Base-by-base conservation (phyloP, 495 filamentous ascomycete species). In the Tirmania nivea region DNA sequence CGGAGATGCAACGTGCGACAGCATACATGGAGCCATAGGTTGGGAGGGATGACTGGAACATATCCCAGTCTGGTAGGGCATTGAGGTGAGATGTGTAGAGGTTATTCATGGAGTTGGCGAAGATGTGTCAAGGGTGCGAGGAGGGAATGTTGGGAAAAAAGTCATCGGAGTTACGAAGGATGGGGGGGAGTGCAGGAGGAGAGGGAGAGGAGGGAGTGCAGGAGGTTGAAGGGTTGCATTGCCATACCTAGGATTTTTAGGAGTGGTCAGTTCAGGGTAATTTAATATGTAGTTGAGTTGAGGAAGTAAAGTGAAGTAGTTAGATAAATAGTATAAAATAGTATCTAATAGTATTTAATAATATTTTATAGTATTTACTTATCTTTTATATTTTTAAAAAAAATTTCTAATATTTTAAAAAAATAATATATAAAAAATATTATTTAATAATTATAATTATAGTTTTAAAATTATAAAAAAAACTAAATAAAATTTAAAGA, bases 51-150 rank as follows among this genome's bases (percentile, higher is more conserved):
- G 90, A 94, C 63, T 97, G 90, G 66, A 97, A 97, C 90, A 97
- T 96, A 66, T 96, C 90, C 90, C 90, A 97, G 66, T 97, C 90
- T 34, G 62, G 62, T 10, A 85, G 58, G n/a, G 75, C 75, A 54
- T 84, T 84, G 8, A 85, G 65, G 56, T 80, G 75, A 10, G 76
- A 71, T 10, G 87, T 89, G 17, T 94, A 70, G 12, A 94, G 72
- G n/a, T 81, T 69, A 63, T 92, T 95, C 66, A 95, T 83, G 2
- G 89, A 86, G 62, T 96, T 96, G 55, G 80, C 78, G 67, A 88
- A 97, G 48, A 97, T 71, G 67, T 97, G 90, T 86, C 89, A 96
- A 1, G 87, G 75, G 59, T 96, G 90, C 5, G 81, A 83, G 10
- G 73, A 71, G 4, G 76, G 72, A 10, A 85, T 72, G 48, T 85